Conservation (phyloP, 2,329 filamentous ascomycete species). For the Epichloe gansuensis region DNA sequence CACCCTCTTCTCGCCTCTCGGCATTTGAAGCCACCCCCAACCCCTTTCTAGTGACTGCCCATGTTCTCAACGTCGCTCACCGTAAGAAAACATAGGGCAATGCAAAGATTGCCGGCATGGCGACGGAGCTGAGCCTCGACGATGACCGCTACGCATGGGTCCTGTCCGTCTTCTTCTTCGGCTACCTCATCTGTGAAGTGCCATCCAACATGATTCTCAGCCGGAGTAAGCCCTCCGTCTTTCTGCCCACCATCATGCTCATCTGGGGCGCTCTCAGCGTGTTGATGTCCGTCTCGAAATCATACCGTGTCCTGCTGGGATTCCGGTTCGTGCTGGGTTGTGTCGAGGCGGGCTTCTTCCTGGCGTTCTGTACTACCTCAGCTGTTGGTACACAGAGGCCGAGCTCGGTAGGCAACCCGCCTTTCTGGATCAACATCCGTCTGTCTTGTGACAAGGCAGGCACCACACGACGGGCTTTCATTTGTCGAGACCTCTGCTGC, state of each 20-base stretch:
- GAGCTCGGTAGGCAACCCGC: background rate
- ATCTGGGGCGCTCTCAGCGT: background rate
- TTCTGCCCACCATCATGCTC: slow-evolving; percentile 4
- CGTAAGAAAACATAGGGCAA: background rate
- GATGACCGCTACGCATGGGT: slow-evolving; percentile 4
- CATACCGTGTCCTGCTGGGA: slow-evolving; percentile 1
- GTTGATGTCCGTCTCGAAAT: background rate
- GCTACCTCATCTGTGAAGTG: slow-evolving; percentile 34
- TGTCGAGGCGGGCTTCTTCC: slow-evolving; percentile 7
- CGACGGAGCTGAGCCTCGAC: slow-evolving; percentile 1
- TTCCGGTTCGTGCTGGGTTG: slow-evolving; percentile 7
- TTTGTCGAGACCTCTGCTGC: background rate
- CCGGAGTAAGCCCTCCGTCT: slow-evolving; percentile 5
- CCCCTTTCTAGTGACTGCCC: too few relatives aligned
- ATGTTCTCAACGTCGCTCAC: too few relatives aligned
- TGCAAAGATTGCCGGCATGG: slow-evolving; percentile 8
- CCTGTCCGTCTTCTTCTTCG: slow-evolving; percentile 17
- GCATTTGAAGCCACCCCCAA: too few relatives aligned
- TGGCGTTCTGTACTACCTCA: slow-evolving; percentile 5
- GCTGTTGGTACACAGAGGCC: slow-evolving; percentile 6
- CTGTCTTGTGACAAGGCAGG: too few relatives aligned
- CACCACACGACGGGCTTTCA: too few relatives aligned
- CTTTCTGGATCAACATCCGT: too few relatives aligned
- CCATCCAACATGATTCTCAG: slow-evolving; percentile 51
- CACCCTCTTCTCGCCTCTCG: background rate